These are phyloP conservation scores for Trypanosoma conorhini DNA, from an alignment of 208 protist genomes.

Conservation along the genomic window DNA sequence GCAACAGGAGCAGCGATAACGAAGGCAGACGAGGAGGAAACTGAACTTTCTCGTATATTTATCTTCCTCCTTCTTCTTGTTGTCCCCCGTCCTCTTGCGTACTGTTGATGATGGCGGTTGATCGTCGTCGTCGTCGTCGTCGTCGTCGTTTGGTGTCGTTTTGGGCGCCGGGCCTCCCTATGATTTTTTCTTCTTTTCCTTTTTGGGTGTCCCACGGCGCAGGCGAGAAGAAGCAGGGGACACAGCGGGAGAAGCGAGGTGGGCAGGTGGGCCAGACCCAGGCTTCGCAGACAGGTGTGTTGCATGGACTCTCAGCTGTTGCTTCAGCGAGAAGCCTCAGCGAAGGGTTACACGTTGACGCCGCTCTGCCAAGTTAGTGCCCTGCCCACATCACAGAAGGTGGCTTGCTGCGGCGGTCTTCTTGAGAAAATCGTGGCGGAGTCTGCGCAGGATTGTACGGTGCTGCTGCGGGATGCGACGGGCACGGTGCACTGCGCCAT, in stretches of 20 bases:
- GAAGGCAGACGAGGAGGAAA: not conserved
- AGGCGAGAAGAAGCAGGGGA: not conserved
- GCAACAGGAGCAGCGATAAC: not conserved
- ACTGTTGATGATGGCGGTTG: not conserved
- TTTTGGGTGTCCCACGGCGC: not conserved
- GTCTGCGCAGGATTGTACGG: constrained; percentile 76
- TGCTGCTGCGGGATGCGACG: constrained; percentile 65
- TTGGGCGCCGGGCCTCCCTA: not conserved
- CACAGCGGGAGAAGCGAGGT: not conserved
- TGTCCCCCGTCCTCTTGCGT: not conserved
- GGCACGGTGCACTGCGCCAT: constrained; percentile 68
- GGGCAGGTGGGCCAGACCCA: not conserved
- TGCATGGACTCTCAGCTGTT: constrained; percentile 62
- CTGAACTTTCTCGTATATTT: not conserved
- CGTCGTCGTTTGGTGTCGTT: not conserved
- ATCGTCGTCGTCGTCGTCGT: not conserved
- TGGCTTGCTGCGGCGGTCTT: constrained; percentile 77
- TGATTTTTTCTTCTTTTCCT: not conserved
- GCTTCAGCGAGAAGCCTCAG: constrained; percentile 53
- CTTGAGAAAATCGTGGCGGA: constrained; percentile 72
- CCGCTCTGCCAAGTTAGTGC: constrained; percentile 40
- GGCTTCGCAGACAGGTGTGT: not conserved
- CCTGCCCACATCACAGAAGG: constrained; percentile 50
- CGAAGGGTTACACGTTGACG: constrained; percentile 47
- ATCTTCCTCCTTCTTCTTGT: not conserved